A percentile compares a stretch with the other conserved stretches of the same genome.
Evolutionary conservation across 2,329 filamentous ascomycete genomes (phyloP).

Genomic region (Botrytis porri): DNA sequence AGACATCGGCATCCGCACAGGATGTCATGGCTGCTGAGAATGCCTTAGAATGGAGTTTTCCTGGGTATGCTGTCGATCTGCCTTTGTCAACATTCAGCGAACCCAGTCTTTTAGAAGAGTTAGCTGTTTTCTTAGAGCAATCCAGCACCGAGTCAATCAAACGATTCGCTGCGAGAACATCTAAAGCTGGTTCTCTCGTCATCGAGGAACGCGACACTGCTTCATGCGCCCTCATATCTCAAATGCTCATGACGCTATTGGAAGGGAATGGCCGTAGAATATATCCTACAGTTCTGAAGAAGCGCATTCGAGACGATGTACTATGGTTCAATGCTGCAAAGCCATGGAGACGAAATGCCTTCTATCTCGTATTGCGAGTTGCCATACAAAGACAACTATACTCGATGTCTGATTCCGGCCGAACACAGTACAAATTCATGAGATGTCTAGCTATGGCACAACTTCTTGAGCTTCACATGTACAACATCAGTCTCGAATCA

Average conservation of each 20-base stretch:
- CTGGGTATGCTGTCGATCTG: constrained; percentile 50
- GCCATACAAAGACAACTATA: constrained; percentile 51
- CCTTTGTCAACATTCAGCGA: constrained; percentile 42
- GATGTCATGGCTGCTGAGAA: constrained; percentile 50
- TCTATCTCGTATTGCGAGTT: constrained; percentile 62
- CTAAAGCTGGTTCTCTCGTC: constrained; percentile 50
- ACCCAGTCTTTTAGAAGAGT: constrained; percentile 44
- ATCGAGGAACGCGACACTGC: constrained; percentile 57
- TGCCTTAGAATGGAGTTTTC: constrained; percentile 59
- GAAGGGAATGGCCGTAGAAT: constrained; percentile 49
- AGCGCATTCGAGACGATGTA: constrained; percentile 62
- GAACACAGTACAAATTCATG: constrained; percentile 55
- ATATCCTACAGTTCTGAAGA: constrained; percentile 45
- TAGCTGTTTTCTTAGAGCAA: constrained; percentile 55
- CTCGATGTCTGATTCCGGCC: constrained; percentile 42
- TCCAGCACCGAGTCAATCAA: constrained; percentile 53
- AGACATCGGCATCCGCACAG: constrained; percentile 53
- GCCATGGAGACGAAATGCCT: constrained; percentile 61
- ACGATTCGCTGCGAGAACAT: constrained; percentile 48
- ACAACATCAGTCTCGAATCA: constrained; percentile 38
- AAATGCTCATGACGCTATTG: constrained; percentile 59
- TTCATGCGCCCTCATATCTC: constrained; percentile 55
- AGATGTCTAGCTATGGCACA: constrained; percentile 47
- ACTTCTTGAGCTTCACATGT: constrained; percentile 43
- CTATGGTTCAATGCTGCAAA: constrained; percentile 44